A percentile compares a stretch with the other conserved stretches of the same genome.
These are phyloP conservation scores for Ulmus americana DNA, from an alignment of 331 rosid genomes.

Conservation along the genomic window DNA sequence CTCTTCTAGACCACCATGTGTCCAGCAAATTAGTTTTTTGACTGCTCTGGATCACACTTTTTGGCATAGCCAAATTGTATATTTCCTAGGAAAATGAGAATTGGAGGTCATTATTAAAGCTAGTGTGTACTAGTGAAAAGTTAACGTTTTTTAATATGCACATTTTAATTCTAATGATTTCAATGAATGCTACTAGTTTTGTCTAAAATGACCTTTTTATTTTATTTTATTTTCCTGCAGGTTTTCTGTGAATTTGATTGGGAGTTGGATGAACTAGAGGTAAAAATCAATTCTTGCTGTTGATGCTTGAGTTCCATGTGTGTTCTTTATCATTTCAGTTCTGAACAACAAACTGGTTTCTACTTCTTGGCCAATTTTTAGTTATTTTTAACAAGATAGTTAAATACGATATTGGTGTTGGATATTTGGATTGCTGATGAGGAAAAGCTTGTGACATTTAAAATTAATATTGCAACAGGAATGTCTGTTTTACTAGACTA, in stretches of 20 bases:
- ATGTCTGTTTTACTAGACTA: too few species aligned
- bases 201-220: slow-evolving; percentile 18
- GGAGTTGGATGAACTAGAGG: slow-evolving; percentile 90
- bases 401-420: background rate
- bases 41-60: background rate
- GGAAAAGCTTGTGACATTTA: too few species aligned
- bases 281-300: slow-evolving; percentile 26
- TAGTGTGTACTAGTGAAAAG: background rate
- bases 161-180: slow-evolving; percentile 7
- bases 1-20: background rate
- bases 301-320: background rate
- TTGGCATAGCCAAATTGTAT: background rate
- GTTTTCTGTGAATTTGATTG: slow-evolving; percentile 84
- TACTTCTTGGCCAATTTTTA: background rate
- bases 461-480: too few species aligned
- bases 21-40: background rate
- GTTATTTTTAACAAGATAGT: background rate
- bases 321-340: slow-evolving; percentile 15
- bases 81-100: background rate
- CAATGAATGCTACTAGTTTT: slow-evolving; percentile 7
- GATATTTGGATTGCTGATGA: too few species aligned
- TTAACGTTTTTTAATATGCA: background rate
- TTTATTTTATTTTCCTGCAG: slow-evolving; percentile 35
- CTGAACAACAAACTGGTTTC: background rate
- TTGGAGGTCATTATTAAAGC: background rate